Base-by-base conservation (phyloP, 257 asterid species). In the Lycium ferocissimum region DNA sequence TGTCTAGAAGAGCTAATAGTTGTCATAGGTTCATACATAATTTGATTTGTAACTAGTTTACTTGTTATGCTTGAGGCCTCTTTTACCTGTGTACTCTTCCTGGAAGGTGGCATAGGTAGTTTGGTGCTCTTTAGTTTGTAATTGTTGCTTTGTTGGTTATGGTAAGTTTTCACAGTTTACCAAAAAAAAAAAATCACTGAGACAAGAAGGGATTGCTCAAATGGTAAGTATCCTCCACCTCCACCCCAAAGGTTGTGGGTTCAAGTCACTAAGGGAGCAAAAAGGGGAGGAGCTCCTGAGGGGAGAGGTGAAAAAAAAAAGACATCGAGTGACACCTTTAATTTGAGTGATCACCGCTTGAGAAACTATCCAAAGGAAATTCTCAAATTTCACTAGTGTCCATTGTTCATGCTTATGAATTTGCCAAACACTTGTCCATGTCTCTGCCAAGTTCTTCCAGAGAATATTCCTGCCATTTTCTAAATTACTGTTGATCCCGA, bases 381-480 rank as follows among this genome's bases (percentile, higher is more conserved):
- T 51, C 63, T 76, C 22, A 75, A 20, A 75, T 22, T 22, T 75
- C 43, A n/a, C 3, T 7, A 47, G 45, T 49, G 81, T 49, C 40
- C 18, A 45, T 47, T 20, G n/a, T 72, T 54, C 45, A 56, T 37
- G 83, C 72, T 87, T 75, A 76, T 51, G 86, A 79, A 26, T 65
- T 45, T 26, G 58, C 59, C 56, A 73, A 78, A 63, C 75, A 83
- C 85, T 67, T 83, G 86, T 86, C 84, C 79, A 33, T 59, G 58
- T 70, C 80, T 82, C 87, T 83, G 40, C 47, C 58, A 45, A n/a
- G n/a, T 83, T 56, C 86, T 54, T 59, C 51, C 76, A 65, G 81
- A 56, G 85, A 83, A 86, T 88, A 88, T 85, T 81, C 86, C 82
- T 40, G 18, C 43, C 17, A 65, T 38, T 20, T 38, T 62, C 53